Evolutionary conservation across 176 grass and related monocot species (phyloP).

Genomic region (Chloris gayana): DNA sequence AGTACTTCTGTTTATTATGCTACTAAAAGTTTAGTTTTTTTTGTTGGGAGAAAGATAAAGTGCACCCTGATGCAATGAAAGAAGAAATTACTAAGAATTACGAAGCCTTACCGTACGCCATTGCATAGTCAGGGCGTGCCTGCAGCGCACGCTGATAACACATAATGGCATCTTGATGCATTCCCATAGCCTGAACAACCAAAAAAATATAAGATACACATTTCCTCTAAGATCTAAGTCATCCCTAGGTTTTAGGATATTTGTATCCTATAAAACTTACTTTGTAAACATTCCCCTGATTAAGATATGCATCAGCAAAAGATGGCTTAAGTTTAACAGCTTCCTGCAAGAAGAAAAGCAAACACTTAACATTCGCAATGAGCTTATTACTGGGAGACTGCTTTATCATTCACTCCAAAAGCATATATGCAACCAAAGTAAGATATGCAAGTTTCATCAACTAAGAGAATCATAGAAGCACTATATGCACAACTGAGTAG

Average conservation of each 20-base stretch:
- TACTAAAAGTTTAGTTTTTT: constrained; percentile 4
- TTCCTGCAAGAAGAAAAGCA: constrained; percentile 63
- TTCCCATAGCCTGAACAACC: constrained; percentile 80
- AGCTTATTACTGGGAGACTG: not conserved
- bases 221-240: constrained; percentile 23
- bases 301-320: constrained; percentile 95
- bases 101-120: constrained; percentile 80
- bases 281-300: constrained; percentile 97
- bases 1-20: constrained; percentile 38
- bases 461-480: not conserved
- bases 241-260: not conserved
- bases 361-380: constrained; percentile 19
- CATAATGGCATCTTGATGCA: constrained; percentile 83
- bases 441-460: not conserved
- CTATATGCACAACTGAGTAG: not conserved
- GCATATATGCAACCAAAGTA: not conserved
- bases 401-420: not conserved
- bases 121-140: constrained; percentile 81
- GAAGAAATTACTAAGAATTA: constrained; percentile 16
- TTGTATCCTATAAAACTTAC: constrained; percentile 49
- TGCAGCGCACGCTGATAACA: constrained; percentile 94
- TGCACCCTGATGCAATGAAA: not conserved
- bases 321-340: constrained; percentile 96
- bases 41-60: not conserved
- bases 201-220: constrained; percentile 35